Conservation (phyloP, 148 eudicot species). For the Polygonum aviculare region DNA sequence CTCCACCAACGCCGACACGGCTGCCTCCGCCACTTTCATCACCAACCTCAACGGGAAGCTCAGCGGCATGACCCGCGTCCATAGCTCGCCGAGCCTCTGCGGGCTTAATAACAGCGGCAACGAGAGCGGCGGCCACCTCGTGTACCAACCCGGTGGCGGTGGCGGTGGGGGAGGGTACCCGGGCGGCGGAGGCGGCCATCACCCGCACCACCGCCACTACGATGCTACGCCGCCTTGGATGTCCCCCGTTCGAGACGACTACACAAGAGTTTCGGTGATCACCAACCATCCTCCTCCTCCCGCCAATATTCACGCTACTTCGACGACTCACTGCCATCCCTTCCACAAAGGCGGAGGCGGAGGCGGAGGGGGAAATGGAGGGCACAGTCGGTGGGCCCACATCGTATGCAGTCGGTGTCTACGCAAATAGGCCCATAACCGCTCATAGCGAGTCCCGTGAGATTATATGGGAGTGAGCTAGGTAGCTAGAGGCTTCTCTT, state of each 20-base stretch:
- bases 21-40: not conserved
- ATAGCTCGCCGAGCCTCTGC: constrained; percentile 52
- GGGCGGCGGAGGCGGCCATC: not conserved
- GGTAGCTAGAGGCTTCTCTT: too few species aligned
- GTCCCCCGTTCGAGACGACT: not conserved
- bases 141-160: not conserved
- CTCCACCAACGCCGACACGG: constrained; percentile 1
- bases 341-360: constrained; percentile 15
- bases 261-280: not conserved
- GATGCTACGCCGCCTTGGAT: not conserved
- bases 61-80: constrained; percentile 28
- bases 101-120: not conserved
- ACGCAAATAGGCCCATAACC: not conserved
- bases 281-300: not conserved
- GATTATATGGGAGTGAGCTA: not conserved
- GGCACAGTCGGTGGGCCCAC: constrained; percentile 24
- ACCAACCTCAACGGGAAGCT: constrained; percentile 9
- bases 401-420: not conserved
- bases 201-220: not conserved
- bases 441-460: not conserved
- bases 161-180: too few species aligned
- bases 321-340: constrained; percentile 11
- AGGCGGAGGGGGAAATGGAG: too few species aligned
- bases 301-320: not conserved
- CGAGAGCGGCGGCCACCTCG: not conserved